Conservation (phyloP, 2,329 filamentous ascomycete genomes). For the Epicoccum nigrum region DNA sequence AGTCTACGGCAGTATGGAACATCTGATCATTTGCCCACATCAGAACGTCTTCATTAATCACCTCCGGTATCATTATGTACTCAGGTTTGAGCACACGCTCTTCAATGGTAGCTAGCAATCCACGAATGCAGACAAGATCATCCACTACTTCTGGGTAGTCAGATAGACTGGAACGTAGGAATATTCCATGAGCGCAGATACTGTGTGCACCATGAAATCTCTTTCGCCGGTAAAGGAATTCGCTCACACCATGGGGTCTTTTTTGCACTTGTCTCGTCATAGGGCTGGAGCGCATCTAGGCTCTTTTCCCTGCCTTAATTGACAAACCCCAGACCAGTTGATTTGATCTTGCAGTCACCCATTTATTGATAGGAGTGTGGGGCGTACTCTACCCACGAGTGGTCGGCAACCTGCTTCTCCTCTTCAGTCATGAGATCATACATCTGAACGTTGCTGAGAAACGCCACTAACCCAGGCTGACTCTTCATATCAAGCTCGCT, state of each 20-base stretch:
- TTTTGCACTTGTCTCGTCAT: background rate
- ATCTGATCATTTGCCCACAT: background rate
- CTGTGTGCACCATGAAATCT: background rate
- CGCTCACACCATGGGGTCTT: background rate
- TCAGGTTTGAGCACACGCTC: background rate
- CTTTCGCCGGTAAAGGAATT: background rate
- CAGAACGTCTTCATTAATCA: background rate
- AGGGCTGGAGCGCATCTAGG: background rate
- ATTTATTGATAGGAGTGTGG: slow-evolving; percentile 12
- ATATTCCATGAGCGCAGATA: background rate
- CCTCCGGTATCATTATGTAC: background rate
- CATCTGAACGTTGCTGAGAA: slow-evolving; percentile 52
- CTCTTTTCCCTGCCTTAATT: background rate
- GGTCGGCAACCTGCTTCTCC: slow-evolving; percentile 51
- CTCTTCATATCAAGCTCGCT: slow-evolving; percentile 51
- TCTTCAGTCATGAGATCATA: slow-evolving; percentile 52
- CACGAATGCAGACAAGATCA: background rate
- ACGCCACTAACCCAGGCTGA: slow-evolving; percentile 54
- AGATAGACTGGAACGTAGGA: background rate
- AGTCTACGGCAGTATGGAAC: background rate
- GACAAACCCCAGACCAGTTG: background rate
- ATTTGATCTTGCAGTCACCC: background rate
- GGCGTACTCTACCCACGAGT: slow-evolving; percentile 55
- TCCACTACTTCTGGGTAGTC: background rate
- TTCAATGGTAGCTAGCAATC: background rate